Evolutionary conservation across 2,329 filamentous ascomycete genomes (phyloP).

Genomic region (Phoma sp.): DNA sequence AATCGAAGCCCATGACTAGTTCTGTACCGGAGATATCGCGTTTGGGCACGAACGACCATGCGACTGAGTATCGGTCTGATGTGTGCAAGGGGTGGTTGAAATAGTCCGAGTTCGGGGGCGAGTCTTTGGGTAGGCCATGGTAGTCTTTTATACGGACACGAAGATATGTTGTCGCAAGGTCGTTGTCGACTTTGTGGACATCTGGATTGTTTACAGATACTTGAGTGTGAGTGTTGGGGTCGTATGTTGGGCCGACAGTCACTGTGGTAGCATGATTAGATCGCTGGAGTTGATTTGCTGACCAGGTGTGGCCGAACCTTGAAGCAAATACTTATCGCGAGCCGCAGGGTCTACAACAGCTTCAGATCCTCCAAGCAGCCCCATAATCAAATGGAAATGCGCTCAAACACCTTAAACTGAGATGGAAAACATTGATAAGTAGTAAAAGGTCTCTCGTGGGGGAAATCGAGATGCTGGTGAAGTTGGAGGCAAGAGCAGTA

Average conservation of each 20-base stretch:
- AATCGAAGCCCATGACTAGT: slow-evolving; percentile 48
- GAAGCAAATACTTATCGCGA: slow-evolving; percentile 48
- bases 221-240: slow-evolving; percentile 38
- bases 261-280: slow-evolving; percentile 22
- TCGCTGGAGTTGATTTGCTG: not conserved
- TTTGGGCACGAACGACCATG: slow-evolving; percentile 49
- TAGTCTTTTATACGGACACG: slow-evolving; percentile 48
- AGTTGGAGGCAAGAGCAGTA: not conserved
- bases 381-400: not conserved
- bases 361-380: slow-evolving; percentile 15
- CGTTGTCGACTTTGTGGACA: slow-evolving; percentile 35
- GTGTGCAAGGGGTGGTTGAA: slow-evolving; percentile 43
- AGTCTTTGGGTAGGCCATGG: slow-evolving; percentile 42
- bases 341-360: slow-evolving; percentile 39
- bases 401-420: not conserved
- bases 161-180: slow-evolving; percentile 40
- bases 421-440: not conserved
- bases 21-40: slow-evolving; percentile 38
- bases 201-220: slow-evolving; percentile 43
- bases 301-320: slow-evolving; percentile 20
- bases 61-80: slow-evolving; percentile 46
- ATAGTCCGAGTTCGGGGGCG: slow-evolving; percentile 39
- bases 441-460: not conserved
- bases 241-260: slow-evolving; percentile 47
- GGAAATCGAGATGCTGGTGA: not conserved